These are phyloP conservation scores for Pseudognaphalium luteoalbum DNA, from an alignment of 129 eudicot species.

Conservation along the genomic window DNA sequence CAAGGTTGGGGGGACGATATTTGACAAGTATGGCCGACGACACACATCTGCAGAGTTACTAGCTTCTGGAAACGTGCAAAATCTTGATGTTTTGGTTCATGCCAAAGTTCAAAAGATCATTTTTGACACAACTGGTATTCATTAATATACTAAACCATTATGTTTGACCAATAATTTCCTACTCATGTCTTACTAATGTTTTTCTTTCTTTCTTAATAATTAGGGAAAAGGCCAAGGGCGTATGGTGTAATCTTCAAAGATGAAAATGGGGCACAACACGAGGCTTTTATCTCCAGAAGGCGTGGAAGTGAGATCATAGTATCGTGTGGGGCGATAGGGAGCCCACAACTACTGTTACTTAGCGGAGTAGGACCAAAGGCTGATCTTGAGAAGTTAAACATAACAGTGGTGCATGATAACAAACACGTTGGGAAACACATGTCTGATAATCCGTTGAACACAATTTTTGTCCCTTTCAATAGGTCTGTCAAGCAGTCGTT, in stretches of 20 bases:
- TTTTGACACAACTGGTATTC: conserved; percentile 71
- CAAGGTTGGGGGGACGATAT: conserved; percentile 92
- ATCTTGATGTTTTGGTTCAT: conserved; percentile 64
- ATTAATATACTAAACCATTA: background rate
- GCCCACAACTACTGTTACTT: conserved; percentile 87
- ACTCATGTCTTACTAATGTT: background rate
- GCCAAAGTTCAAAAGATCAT: conserved; percentile 76
- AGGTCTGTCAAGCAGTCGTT: conserved; percentile 55
- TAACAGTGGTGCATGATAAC: conserved; percentile 68
- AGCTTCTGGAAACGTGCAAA: conserved; percentile 53
- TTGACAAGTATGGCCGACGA: conserved; percentile 78
- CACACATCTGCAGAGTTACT: conserved; percentile 87
- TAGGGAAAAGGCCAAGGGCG: conserved; percentile 75
- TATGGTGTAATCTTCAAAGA: conserved; percentile 84
- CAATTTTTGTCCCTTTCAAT: conserved; percentile 67
- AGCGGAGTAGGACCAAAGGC: conserved; percentile 87
- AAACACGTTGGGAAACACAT: conserved; percentile 79
- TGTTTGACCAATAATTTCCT: background rate
- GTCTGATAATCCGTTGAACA: conserved; percentile 83
- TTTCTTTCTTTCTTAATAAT: too few relatives aligned
- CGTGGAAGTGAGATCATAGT: conserved; percentile 64
- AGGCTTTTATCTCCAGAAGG: conserved; percentile 55
- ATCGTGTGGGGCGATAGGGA: conserved; percentile 84
- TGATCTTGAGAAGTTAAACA: conserved; percentile 67
- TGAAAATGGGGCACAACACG: conserved; percentile 60